Base-by-base conservation (phyloP, 768 basidiomycete genomes). In the Mycena kentingensis region DNA sequence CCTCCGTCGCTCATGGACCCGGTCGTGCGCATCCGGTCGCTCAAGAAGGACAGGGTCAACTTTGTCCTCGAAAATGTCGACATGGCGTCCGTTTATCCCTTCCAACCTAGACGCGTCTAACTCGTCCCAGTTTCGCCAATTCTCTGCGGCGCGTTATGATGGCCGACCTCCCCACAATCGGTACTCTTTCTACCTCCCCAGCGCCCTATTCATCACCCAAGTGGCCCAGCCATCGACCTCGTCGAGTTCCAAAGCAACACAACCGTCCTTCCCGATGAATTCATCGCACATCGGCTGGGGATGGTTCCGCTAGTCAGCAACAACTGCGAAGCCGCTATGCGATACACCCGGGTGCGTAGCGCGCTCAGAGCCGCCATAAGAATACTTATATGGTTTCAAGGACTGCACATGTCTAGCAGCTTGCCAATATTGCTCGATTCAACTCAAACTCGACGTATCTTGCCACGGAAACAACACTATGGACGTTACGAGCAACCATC, bases 61-160 rank as follows among this genome's bases (percentile, higher is more conserved):
- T 98, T 98, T 63, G 87, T 95, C 12, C 76, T 99, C 11, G 89
- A 93, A 68, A 96, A 97, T 80, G 95, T 98, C 31, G 95, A 98
- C 72, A 80, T 98, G 65, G 91, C 90, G 93, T 96, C 69, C 70
- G 93, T 39, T 21, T 39, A 29, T 52, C 38, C 60, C 43, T 18
- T 43, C 51, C 39, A 15, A 45, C n/a, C 52, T 56, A n/a, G 15
- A 32, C n/a, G 59, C 53, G 53, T 43, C 52, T 41, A 35, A 36
- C 57, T 32, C 35, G 52, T 37, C 29, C 29, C 59, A 94, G 93
- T 39, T 89, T 96, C 61, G 96, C 96, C 48, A 99, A 99, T 71
- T 95, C 95, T 5, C 66, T 99, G 34, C 83, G 97, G 62, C 80
- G 97, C 62, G 88, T 93, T 32, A 87, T 98, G 76, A 95, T 98